Percentiles rank a stretch among this genome's conserved stretches.
phyloP scores from a whole-genome alignment of 164 flowering plant species.

The Euptelea pleiosperma region DNA sequence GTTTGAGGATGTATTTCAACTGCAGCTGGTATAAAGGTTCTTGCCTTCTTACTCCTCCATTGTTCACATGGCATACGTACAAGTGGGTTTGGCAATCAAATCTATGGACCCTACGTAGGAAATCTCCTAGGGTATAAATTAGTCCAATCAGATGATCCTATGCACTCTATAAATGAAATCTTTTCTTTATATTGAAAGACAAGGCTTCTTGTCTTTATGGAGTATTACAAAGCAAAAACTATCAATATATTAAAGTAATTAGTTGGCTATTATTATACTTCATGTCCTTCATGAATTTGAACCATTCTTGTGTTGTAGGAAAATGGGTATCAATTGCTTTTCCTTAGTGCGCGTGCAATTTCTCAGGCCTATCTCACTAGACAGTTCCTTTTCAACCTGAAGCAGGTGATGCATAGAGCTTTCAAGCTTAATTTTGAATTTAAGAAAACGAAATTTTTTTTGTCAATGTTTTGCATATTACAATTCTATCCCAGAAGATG shows the following conservation, averaged over 20 bases:
- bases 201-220: too few relatives aligned
- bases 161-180: not conserved
- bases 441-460: too few relatives aligned
- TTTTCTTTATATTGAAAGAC: not conserved
- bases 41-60: not conserved
- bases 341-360: slow-evolving; percentile 96
- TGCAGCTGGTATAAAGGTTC: not conserved
- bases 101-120: not conserved
- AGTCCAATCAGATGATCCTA: not conserved
- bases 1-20: not conserved
- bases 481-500: too few relatives aligned
- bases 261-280: not conserved
- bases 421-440: not conserved
- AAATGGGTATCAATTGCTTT: slow-evolving; percentile 92
- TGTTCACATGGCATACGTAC: not conserved
- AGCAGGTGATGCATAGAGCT: slow-evolving; percentile 54
- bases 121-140: not conserved
- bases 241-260: not conserved
- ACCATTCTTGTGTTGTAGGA: slow-evolving; percentile 48
- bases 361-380: slow-evolving; percentile 85
- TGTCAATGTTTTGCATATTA: too few relatives aligned
- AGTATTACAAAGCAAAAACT: not conserved
- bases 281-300: not conserved
- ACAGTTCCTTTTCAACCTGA: slow-evolving; percentile 79
- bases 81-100: not conserved